Conservation (phyloP, 768 basidiomycete species). For the Lentinula lateritia region DNA sequence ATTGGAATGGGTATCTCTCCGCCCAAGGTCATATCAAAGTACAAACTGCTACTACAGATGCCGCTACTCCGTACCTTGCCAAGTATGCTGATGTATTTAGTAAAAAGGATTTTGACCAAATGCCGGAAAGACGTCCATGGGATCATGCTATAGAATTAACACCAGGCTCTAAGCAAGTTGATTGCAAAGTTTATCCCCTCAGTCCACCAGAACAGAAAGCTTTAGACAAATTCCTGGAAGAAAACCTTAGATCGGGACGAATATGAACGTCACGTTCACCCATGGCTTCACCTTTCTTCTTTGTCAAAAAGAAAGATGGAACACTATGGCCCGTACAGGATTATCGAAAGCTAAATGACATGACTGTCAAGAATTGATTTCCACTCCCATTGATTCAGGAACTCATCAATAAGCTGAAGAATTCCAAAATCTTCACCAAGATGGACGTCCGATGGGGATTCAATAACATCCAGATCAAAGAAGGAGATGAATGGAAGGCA, state of each 20-base stretch:
- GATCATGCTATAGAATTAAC: no score
- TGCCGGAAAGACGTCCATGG: no score
- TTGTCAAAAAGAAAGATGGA: conserved; percentile 20
- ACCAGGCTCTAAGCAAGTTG: no score
- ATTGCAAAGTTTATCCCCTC: no score
- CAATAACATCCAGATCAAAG: conserved; percentile 35
- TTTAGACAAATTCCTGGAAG: no score
- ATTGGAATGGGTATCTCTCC: no score
- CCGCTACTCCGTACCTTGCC: no score
- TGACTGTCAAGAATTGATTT: conserved; percentile 25
- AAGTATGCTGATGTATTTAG: no score
- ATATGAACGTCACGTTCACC: neutral
- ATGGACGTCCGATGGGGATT: conserved; percentile 35
- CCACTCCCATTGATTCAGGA: conserved; percentile 29
- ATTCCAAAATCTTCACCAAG: conserved; percentile 24
- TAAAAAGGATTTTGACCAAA: no score
- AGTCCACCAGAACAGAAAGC: no score
- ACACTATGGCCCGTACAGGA: conserved; percentile 9
- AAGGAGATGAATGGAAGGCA: conserved; percentile 40
- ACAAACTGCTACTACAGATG: no score
- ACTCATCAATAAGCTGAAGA: conserved; percentile 21
- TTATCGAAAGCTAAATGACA: conserved; percentile 25
- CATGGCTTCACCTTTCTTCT: conserved; percentile 15
- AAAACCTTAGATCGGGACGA: neutral
- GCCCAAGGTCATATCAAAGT: no score